Conservation (phyloP, 768 basidiomycete genomes). For the Phylloporus sp. region DNA sequence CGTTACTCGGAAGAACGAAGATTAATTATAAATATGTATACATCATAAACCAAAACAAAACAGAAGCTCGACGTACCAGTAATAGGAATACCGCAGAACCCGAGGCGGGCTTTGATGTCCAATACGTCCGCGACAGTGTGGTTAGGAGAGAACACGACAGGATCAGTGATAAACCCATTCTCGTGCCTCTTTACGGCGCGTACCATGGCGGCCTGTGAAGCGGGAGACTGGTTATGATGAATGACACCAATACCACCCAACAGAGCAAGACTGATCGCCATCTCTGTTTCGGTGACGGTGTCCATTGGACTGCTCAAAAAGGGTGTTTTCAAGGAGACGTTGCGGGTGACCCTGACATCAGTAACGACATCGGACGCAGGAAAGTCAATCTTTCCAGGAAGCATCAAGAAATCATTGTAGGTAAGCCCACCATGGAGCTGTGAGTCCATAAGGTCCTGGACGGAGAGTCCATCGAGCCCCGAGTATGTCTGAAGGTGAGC, state of each 20-base stretch:
- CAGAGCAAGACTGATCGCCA: conserved; percentile 92
- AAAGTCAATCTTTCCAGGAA: conserved; percentile 96
- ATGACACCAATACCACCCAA: conserved; percentile 97
- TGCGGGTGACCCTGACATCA: conserved; percentile 85
- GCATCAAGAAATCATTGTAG: conserved; percentile 94
- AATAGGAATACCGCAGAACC: conserved; percentile 96
- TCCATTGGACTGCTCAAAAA: conserved; percentile 99
- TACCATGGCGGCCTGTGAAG: conserved; percentile 93
- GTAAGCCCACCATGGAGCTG: conserved; percentile 86
- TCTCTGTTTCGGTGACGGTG: conserved; percentile 93
- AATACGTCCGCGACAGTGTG: conserved; percentile 84
- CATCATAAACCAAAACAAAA: conserved; percentile 37
- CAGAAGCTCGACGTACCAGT: conserved; percentile 65
- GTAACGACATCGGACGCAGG: conserved; percentile 73
- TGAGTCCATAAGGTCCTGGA: conserved; percentile 85
- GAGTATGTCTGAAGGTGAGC: conserved; percentile 70
- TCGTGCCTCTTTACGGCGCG: conserved; percentile 97
- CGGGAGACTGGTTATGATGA: conserved; percentile 88
- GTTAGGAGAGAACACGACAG: conserved; percentile 78
- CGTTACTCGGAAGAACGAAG: conserved; percentile 91
- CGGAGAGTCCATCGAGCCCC: conserved; percentile 77
- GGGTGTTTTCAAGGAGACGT: conserved; percentile 89
- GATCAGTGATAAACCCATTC: conserved; percentile 97
- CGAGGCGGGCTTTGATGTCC: conserved; percentile 86
- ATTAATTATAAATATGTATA: conserved; percentile 47